These are phyloP conservation scores for Chlamydomonas reinhardtii DNA, from an alignment of 163 green algal species.

Conservation along the genomic window DNA sequence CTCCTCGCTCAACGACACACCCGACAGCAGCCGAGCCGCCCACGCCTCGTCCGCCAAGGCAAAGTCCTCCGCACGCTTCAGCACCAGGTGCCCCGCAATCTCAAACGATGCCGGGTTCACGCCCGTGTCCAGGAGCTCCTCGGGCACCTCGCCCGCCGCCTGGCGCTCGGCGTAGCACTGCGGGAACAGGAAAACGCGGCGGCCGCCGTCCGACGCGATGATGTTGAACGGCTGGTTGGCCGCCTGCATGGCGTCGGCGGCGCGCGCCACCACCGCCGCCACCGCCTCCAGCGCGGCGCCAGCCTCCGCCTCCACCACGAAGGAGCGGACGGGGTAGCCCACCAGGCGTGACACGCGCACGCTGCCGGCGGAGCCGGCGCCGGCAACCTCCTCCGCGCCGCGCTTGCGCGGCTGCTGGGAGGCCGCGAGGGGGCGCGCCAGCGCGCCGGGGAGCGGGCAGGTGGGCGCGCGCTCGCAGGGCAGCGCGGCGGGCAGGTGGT, in stretches of 20 bases:
- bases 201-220: conserved; percentile 92
- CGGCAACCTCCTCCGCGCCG: neutral
- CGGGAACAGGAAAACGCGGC: conserved; percentile 90
- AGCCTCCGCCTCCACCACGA: conserved; percentile 87
- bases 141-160: conserved; percentile 78
- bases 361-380: neutral
- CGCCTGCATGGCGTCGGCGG: conserved; percentile 77
- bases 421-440: neutral
- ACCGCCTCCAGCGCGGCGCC: conserved; percentile 42
- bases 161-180: conserved; percentile 92
- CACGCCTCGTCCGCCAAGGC: conserved; percentile 53
- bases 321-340: conserved; percentile 90
- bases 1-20: conserved; percentile 60
- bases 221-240: conserved; percentile 97
- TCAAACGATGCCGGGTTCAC: conserved; percentile 98
- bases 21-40: conserved; percentile 58
- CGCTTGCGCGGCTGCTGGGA: conserved; percentile 5
- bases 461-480: conserved; percentile 90
- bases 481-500: conserved; percentile 90
- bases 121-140: conserved; percentile 87
- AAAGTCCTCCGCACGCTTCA: conserved; percentile 93
- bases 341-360: conserved; percentile 64
- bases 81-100: conserved; percentile 96
- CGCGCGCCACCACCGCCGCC: conserved; percentile 74
- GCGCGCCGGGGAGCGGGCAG: conserved; percentile 50